phyloP scores from a whole-genome alignment of 164 flowering plant species.

The Tinospora cordifolia region DNA sequence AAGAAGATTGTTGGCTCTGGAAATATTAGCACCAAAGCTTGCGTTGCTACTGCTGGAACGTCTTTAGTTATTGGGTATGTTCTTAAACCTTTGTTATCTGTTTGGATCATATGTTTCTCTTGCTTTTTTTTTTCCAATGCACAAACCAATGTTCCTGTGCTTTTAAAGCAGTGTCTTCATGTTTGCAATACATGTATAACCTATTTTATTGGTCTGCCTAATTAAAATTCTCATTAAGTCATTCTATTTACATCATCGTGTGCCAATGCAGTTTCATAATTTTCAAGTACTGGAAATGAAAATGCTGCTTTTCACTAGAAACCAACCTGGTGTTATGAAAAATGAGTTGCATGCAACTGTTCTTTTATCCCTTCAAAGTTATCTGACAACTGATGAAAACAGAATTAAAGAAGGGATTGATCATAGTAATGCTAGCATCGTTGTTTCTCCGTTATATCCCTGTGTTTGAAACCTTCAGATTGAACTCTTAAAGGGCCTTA shows the following conservation, averaged over 20 bases:
- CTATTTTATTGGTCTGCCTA: too few species aligned
- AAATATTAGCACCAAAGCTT: conserved; percentile 39
- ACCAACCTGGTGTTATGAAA: too few species aligned
- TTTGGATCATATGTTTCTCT: background rate
- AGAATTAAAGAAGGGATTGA: background rate
- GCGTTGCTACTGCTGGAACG: conserved; percentile 81
- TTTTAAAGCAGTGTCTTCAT: too few species aligned
- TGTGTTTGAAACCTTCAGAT: background rate
- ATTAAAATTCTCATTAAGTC: too few species aligned
- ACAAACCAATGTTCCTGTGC: too few species aligned
- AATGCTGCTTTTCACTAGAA: too few species aligned
- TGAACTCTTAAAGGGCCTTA: background rate
- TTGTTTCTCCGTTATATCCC: background rate
- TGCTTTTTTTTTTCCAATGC: background rate
- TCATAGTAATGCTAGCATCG: background rate
- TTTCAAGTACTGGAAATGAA: too few species aligned
- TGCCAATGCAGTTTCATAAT: too few species aligned
- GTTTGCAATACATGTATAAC: too few species aligned
- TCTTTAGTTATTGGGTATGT: conserved; percentile 74
- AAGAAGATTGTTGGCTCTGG: conserved; percentile 57
- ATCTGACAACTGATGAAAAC: background rate
- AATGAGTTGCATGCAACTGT: background rate
- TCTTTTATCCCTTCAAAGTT: background rate
- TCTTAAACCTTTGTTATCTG: conserved; percentile 1
- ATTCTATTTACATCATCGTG: too few species aligned